Evolutionary conservation across 2,329 filamentous ascomycete species (phyloP).

Genomic region (Sclerotinia spermophila): DNA sequence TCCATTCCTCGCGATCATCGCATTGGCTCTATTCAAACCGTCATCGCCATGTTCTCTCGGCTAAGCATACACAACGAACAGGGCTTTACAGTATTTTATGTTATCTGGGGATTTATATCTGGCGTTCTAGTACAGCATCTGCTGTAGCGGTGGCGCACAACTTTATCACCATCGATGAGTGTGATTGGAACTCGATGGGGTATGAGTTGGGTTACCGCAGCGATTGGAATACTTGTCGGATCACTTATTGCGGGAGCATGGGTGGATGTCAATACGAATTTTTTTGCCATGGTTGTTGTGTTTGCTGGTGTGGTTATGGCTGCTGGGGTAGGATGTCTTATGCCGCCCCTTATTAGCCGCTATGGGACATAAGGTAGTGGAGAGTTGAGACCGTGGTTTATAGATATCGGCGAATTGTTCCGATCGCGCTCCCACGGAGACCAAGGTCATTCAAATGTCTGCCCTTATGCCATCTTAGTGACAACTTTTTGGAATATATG

Average conservation of each 20-base stretch:
- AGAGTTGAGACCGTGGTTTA: not conserved
- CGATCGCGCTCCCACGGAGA: too few relatives aligned
- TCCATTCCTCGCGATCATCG: conserved; percentile 48
- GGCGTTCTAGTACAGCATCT: conserved; percentile 42
- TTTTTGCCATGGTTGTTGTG: not conserved
- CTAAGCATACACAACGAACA: conserved; percentile 48
- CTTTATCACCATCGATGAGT: not conserved
- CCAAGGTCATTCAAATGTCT: too few relatives aligned
- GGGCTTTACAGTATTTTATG: conserved; percentile 66
- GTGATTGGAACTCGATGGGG: conserved; percentile 22
- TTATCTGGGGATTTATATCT: conserved; percentile 76
- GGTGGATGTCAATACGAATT: not conserved
- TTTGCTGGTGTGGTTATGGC: conserved; percentile 14
- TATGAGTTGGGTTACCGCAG: conserved; percentile 17
- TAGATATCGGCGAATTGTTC: not conserved
- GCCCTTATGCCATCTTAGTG: too few relatives aligned
- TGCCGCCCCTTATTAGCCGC: not conserved
- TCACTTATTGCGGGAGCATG: conserved; percentile 21
- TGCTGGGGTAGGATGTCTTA: not conserved
- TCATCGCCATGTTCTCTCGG: conserved; percentile 39
- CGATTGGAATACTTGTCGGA: conserved; percentile 18
- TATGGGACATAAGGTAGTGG: not conserved
- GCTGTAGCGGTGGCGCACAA: conserved; percentile 12
- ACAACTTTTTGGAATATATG: too few relatives aligned
- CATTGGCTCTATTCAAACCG: conserved; percentile 47